Base-by-base conservation (phyloP, 108 stramenopile species). In the Skeletonema menzelii region DNA sequence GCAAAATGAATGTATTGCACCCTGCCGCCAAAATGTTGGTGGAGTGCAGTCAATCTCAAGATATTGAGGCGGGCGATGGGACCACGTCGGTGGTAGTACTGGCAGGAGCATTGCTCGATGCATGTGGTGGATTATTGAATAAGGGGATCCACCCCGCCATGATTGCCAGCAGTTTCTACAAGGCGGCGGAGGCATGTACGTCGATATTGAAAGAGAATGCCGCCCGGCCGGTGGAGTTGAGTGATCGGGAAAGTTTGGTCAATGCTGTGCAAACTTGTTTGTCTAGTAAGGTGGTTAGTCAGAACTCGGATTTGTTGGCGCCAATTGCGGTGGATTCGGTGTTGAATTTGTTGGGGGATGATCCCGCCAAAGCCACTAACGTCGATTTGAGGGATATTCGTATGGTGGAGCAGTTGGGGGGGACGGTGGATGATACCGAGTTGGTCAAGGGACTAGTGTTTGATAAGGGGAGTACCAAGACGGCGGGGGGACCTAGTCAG, bases 11-110 rank as follows among this genome's bases (percentile, higher is more conserved):
- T 61, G 97, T 97, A 24, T 80, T 98, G 69, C 99, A 99, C 80
- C 99, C 99, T 14, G 97, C 98, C 27, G 99, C 98, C 17, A 97
- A 99, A 86, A 99, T 99, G 99, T 81, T 99, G 38, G 98, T 99
- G 46, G 96, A 98, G 77, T 85, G 97, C 31, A 90, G 88, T 35
- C 96, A 98, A 78, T 88, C 92, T n/a, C 99, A 99, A 80, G 99
- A 99, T 73, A 96, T 98, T 47, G 97, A 99, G 82, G 99, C 99
- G 2, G 99, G 99, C 0, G 95, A 96, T 69, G 97, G 97, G 12
- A 98, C 97, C 22, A 97, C 97, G 8, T 85, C 91, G 1, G 98
- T 99, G 1, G 97, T 97, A 40, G 99, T 99, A 2, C 66, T 99
- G 64, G 97, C 97, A 17, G 99, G 99, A n/a, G 93, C 98, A 8